Conservation (phyloP, 805 yeast genomes). For the Sugiyamaella valdiviana region DNA sequence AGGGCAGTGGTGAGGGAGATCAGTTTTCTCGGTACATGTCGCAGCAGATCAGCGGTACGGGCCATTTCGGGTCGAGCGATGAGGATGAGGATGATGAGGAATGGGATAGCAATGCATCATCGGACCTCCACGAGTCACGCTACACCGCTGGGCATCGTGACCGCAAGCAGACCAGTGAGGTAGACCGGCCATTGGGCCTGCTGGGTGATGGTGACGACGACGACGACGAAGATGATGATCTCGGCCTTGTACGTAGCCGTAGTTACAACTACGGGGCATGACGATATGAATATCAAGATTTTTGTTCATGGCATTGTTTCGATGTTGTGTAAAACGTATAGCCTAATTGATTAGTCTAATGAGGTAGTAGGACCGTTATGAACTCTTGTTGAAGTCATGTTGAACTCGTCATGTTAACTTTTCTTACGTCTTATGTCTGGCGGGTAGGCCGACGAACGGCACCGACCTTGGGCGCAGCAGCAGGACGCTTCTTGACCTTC, state of each 20-base stretch:
- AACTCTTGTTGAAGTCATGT: background rate
- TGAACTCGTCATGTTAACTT: background rate
- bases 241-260: conserved; percentile 33
- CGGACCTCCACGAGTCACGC: background rate
- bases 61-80: conserved; percentile 46
- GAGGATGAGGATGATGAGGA: conserved; percentile 55
- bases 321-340: background rate
- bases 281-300: conserved; percentile 31
- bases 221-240: conserved; percentile 21
- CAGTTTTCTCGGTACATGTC: conserved; percentile 71
- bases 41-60: conserved; percentile 59
- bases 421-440: background rate
- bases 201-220: conserved; percentile 30
- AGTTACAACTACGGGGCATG: conserved; percentile 25
- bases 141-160: background rate
- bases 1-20: conserved; percentile 30
- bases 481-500: conserved; percentile 12
- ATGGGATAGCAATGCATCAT: conserved; percentile 13
- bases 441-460: conserved; percentile 13
- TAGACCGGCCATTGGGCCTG: conserved; percentile 10
- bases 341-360: background rate
- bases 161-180: background rate
- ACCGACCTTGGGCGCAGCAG: conserved; percentile 18
- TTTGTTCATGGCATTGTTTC: background rate
- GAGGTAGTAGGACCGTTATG: background rate